Evolutionary conservation across 1,284 basidiomycete genomes (phyloP).

Genomic region (Porphyrellus sp.): DNA sequence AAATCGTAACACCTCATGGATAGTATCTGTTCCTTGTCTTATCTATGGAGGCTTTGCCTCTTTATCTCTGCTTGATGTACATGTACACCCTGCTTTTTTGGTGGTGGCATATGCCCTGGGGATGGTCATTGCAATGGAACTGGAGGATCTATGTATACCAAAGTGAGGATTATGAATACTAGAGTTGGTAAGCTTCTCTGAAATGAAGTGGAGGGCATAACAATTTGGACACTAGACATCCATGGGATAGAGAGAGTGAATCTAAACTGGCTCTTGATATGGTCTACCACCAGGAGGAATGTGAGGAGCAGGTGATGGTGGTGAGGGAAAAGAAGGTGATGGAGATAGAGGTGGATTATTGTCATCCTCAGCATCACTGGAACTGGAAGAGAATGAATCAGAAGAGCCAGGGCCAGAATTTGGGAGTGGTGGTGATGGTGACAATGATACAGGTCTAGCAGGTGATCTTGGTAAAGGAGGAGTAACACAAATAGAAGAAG

Average conservation of each 20-base stretch:
- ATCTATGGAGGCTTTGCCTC: no score
- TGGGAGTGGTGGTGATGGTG: not conserved
- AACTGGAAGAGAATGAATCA: no score
- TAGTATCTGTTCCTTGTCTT: no score
- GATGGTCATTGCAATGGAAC: no score
- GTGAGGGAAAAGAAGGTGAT: not conserved
- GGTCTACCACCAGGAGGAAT: slow-evolving; percentile 5
- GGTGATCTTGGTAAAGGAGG: not conserved
- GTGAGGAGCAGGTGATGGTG: not conserved
- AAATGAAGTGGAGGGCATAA: slow-evolving; percentile 21
- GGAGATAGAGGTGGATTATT: not conserved
- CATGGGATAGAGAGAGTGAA: slow-evolving; percentile 18
- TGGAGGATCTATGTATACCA: no score
- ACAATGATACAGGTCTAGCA: not conserved
- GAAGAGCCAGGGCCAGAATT: not conserved
- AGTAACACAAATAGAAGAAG: not conserved
- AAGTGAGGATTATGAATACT: slow-evolving; percentile 8
- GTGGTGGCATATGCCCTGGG: no score
- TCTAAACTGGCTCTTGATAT: slow-evolving; percentile 3
- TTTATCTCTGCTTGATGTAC: no score
- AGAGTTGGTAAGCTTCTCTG: slow-evolving; percentile 18
- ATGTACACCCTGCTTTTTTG: no score
- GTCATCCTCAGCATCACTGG: no score
- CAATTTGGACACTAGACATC: slow-evolving; percentile 23
- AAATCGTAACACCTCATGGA: no score